These are phyloP conservation scores for Murraya koenigii DNA, from an alignment of 345 rosid genomes.

Conservation along the genomic window DNA sequence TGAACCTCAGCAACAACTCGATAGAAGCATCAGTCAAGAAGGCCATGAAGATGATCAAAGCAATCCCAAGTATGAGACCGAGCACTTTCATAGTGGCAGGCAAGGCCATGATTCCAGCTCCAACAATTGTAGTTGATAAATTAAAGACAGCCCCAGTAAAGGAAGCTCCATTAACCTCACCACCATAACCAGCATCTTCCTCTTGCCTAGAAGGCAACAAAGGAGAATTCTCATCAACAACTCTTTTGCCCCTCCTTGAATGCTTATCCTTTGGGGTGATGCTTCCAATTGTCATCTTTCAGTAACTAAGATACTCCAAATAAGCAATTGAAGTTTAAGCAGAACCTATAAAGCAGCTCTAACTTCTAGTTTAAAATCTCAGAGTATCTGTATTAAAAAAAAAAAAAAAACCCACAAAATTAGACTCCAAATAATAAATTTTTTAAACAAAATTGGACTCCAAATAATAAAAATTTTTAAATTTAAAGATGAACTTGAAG, in stretches of 20 bases:
- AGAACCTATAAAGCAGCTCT: conserved; percentile 10
- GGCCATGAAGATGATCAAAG: conserved; percentile 71
- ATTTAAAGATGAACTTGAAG: background rate
- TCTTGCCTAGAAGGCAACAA: conserved; percentile 48
- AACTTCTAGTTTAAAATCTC: background rate
- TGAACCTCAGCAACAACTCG: conserved; percentile 82
- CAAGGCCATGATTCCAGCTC: conserved; percentile 97
- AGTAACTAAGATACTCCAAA: conserved; percentile 13
- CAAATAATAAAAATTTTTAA: background rate
- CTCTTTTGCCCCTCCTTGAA: conserved; percentile 36
- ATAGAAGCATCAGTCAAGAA: conserved; percentile 74
- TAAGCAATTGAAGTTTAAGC: conserved; percentile 1
- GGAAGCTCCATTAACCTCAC: conserved; percentile 86
- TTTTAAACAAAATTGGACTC: background rate
- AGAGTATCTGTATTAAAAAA: background rate
- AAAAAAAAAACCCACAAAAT: background rate
- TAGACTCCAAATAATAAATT: background rate
- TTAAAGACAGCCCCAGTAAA: conserved; percentile 88
- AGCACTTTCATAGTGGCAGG: conserved; percentile 93
- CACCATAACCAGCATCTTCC: conserved; percentile 49
- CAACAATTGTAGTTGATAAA: conserved; percentile 79
- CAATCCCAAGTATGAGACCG: conserved; percentile 69
- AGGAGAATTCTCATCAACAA: conserved; percentile 50
- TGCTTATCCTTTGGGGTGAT: conserved; percentile 44
- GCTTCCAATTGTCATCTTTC: conserved; percentile 53